These are phyloP conservation scores for Hanseniaspora clermontiae DNA, from an alignment of 805 yeast species.

Conservation along the genomic window DNA sequence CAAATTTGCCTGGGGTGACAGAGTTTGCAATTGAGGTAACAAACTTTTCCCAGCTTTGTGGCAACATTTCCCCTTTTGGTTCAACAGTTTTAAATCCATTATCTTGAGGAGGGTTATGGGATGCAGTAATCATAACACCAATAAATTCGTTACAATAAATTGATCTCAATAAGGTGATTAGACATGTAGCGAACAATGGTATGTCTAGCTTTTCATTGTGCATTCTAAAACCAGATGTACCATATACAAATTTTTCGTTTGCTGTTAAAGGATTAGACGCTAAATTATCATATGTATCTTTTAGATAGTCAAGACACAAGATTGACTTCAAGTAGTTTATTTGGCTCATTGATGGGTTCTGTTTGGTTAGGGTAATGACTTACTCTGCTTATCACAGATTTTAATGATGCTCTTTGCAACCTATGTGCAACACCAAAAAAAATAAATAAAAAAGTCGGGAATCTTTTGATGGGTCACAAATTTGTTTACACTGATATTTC, in stretches of 20 bases:
- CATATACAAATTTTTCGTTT: constrained; percentile 44
- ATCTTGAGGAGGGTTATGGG: constrained; percentile 85
- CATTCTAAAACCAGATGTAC: constrained; percentile 96
- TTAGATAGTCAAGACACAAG: constrained; percentile 26
- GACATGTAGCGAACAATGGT: constrained; percentile 72
- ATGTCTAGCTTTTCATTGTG: constrained; percentile 58
- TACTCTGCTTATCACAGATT: no score
- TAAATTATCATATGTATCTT: not conserved
- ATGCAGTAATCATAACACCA: constrained; percentile 96
- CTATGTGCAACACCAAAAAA: not conserved
- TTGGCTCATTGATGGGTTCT: not conserved
- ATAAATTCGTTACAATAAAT: constrained; percentile 51
- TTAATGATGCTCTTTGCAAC: no score
- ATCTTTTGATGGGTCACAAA: not conserved
- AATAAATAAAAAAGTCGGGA: not conserved
- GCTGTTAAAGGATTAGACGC: constrained; percentile 16
- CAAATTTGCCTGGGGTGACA: constrained; percentile 30
- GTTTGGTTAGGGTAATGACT: not conserved
- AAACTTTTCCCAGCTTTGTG: constrained; percentile 65
- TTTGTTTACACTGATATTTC: not conserved
- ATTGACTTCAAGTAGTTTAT: constrained; percentile 15
- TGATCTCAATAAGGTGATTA: constrained; percentile 76
- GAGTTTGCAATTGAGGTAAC: constrained; percentile 72
- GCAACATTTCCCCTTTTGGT: constrained; percentile 84
- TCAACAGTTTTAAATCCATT: constrained; percentile 91